Conservation (phyloP, 2,329 filamentous ascomycete species). For the Fusarium clavum region DNA sequence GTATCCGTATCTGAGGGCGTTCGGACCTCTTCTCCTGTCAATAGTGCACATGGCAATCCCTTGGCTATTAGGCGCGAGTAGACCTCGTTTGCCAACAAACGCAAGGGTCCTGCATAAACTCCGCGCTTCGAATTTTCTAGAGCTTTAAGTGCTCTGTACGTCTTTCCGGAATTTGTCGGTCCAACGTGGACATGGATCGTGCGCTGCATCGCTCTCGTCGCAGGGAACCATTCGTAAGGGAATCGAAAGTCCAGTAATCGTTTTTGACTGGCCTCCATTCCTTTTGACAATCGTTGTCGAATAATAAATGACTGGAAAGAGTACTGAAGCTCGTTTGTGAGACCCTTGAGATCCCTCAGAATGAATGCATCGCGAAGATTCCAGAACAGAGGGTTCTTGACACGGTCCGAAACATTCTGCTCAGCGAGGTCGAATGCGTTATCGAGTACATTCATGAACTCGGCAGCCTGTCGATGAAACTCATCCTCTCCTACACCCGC, state of each 20-base stretch:
- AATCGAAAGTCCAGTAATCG: slow-evolving; percentile 84
- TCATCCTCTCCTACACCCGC: slow-evolving; percentile 53
- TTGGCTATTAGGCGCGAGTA: slow-evolving; percentile 86
- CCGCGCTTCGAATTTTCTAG: slow-evolving; percentile 81
- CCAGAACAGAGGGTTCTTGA: slow-evolving; percentile 67
- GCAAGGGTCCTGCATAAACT: slow-evolving; percentile 90
- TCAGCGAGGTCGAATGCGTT: slow-evolving; percentile 60
- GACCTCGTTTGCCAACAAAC: slow-evolving; percentile 93
- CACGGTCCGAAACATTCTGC: slow-evolving; percentile 51
- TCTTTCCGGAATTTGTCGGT: slow-evolving; percentile 98
- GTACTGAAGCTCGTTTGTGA: slow-evolving; percentile 71
- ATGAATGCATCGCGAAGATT: slow-evolving; percentile 71
- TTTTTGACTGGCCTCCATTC: slow-evolving; percentile 68
- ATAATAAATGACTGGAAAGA: slow-evolving; percentile 75
- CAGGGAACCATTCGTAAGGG: slow-evolving; percentile 92
- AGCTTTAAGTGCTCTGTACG: slow-evolving; percentile 89
- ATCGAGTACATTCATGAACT: slow-evolving; percentile 60
- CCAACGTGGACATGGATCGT: slow-evolving; percentile 94
- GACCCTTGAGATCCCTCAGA: slow-evolving; percentile 59
- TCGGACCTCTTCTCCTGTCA: slow-evolving; percentile 92
- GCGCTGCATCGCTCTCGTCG: slow-evolving; percentile 81
- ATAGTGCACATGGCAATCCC: slow-evolving; percentile 78
- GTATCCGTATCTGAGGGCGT: slow-evolving; percentile 68
- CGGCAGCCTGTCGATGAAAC: slow-evolving; percentile 57
- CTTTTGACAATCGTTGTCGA: slow-evolving; percentile 66